Conservation (phyloP, 805 yeast genomes). For the Scheffersomyces coipomensis region DNA sequence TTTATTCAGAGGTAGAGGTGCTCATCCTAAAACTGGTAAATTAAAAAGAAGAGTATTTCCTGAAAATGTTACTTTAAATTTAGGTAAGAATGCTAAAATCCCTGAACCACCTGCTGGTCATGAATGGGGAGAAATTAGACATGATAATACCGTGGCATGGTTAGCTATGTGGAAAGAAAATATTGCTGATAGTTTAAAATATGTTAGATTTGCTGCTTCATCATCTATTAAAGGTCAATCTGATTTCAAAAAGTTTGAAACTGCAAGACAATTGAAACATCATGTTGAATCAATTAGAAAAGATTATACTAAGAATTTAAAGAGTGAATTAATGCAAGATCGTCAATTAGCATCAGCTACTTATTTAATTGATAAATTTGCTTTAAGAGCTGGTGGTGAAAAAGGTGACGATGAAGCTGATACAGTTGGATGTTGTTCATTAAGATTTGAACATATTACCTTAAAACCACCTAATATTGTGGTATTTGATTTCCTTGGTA, state of each 20-base stretch:
- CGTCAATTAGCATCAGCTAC: constrained; percentile 94
- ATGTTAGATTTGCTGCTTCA: constrained; percentile 87
- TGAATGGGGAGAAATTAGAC: constrained; percentile 83
- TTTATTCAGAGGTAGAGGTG: constrained; percentile 92
- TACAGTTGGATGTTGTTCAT: constrained; percentile 96
- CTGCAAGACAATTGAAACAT: constrained; percentile 79
- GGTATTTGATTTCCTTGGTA: constrained; percentile 90
- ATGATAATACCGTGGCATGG: constrained; percentile 93
- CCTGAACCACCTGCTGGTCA: constrained; percentile 90
- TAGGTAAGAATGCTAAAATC: constrained; percentile 66
- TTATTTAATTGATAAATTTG: constrained; percentile 87
- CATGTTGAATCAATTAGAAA: constrained; percentile 70
- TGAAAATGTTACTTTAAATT: constrained; percentile 83
- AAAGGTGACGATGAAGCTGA: constrained; percentile 97
- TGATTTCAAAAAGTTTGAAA: constrained; percentile 89
- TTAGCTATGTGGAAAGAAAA: constrained; percentile 97
- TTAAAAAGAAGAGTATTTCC: constrained; percentile 83
- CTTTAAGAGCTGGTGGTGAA: constrained; percentile 97
- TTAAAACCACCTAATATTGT: constrained; percentile 83
- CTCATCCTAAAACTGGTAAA: constrained; percentile 94
- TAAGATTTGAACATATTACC: constrained; percentile 85
- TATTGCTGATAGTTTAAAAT: constrained; percentile 77
- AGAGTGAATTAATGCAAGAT: constrained; percentile 74
- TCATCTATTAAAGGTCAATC: constrained; percentile 90
- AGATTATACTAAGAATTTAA: constrained; percentile 70